These are phyloP conservation scores for Arthrinium puccinioides DNA, from an alignment of 2,329 filamentous ascomycete species.

Conservation along the genomic window DNA sequence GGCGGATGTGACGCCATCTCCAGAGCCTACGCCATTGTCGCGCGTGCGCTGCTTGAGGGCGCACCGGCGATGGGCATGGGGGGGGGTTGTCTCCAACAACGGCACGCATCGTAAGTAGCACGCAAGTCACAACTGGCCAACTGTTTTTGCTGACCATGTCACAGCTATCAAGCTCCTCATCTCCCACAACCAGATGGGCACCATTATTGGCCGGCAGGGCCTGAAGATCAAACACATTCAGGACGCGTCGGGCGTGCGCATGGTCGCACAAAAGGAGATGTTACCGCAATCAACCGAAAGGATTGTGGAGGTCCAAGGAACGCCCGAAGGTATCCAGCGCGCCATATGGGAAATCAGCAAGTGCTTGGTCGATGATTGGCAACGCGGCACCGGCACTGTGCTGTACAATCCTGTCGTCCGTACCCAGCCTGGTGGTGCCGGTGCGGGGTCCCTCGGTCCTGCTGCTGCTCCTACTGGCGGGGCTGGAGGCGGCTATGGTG, in stretches of 20 bases:
- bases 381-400: constrained; percentile 92
- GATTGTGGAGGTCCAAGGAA: constrained; percentile 94
- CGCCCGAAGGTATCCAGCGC: constrained; percentile 89
- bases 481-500: constrained; percentile 34
- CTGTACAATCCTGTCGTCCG: constrained; percentile 95
- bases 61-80: constrained; percentile 96
- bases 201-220: constrained; percentile 93
- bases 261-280: constrained; percentile 99
- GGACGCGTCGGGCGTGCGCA: constrained; percentile 90
- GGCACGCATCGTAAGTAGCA: constrained; percentile 82
- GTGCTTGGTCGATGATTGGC: constrained; percentile 95
- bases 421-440: constrained; percentile 62
- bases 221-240: constrained; percentile 99
- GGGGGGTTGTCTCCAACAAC: constrained; percentile 74
- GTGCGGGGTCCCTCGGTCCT: constrained; percentile 30
- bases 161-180: constrained; percentile 94
- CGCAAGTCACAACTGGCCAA: too few relatives aligned
- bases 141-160: constrained; percentile 15
- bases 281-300: constrained; percentile 96
- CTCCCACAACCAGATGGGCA: constrained; percentile 99
- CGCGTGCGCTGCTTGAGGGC: constrained; percentile 84
- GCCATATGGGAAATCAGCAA: constrained; percentile 99
- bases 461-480: constrained; percentile 11
- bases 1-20: constrained; percentile 83
- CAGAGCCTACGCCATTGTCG: constrained; percentile 88